These are phyloP conservation scores for Liquidambar formosana DNA, from an alignment of 164 flowering plant species.

Conservation along the genomic window DNA sequence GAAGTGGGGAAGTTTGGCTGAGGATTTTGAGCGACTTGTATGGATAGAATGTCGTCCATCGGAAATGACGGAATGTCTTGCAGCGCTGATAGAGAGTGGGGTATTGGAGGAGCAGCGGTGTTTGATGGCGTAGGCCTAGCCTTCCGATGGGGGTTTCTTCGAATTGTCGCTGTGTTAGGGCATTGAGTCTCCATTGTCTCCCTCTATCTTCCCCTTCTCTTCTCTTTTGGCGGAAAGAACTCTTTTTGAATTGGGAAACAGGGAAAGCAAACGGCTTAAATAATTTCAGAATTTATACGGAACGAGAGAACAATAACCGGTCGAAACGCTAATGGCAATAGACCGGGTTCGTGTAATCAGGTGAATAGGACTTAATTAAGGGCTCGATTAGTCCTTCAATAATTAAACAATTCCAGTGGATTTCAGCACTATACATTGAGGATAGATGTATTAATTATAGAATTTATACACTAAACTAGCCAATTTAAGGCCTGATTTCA, in stretches of 20 bases:
- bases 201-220: neutral
- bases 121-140: conserved; percentile 56
- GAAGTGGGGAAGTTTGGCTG: neutral
- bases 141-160: conserved; percentile 71
- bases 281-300: too few relatives aligned
- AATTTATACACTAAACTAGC: too few relatives aligned
- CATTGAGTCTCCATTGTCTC: conserved; percentile 36
- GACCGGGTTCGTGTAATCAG: too few relatives aligned
- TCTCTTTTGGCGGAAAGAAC: neutral
- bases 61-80: conserved; percentile 38
- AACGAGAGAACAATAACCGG: too few relatives aligned
- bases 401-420: too few relatives aligned
- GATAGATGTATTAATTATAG: too few relatives aligned
- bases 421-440: too few relatives aligned
- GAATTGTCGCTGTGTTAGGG: conserved; percentile 48
- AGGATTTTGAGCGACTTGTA: conserved; percentile 26
- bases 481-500: too few relatives aligned
- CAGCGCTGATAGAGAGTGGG: conserved; percentile 5
- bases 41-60: conserved; percentile 42
- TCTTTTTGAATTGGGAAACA: neutral
- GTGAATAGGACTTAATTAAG: too few relatives aligned
- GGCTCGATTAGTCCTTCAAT: too few relatives aligned
- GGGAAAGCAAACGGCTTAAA: neutral
- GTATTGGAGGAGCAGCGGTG: conserved; percentile 10
- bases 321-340: too few relatives aligned